Evolutionary conservation across 352 stramenopile species (phyloP), one percentile per base, ranked within the genome.

Genomic region (Halophytophthora batemanensis): DNA sequence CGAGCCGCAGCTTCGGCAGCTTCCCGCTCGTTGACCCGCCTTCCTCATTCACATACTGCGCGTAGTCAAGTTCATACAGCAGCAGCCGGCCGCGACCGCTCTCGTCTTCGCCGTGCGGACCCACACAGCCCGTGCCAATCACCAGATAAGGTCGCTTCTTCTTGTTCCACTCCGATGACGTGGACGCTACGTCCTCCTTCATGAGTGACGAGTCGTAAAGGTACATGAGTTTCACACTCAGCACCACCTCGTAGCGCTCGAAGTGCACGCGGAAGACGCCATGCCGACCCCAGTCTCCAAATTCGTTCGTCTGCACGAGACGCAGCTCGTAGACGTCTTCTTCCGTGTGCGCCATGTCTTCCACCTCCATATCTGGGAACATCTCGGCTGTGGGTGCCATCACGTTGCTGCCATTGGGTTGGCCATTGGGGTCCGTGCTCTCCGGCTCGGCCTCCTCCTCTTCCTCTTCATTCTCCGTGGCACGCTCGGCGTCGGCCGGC

Each of bases 51-150:
- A 88, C 82, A 43, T 95, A 95, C 64, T 95, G 84, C 3, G 84
- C 84, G 50, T 95, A 95, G 45, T 95, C 84, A 11, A 95, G 56
- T 66, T 95, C 83, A 61, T 95, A 96, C 0, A 96, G 65, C 18
- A 96, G 49, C 17, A 96, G 55, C 0, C 86, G 76, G 3, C 86
- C 86, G 19, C 85, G 84, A 0, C 85, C 86, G 55, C 83, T 92
- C 53, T 93, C 82, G 36, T 96, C 86, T 67, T 96, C 86, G 14
- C 86, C 86, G 22, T 94, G 78, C 0, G 85, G 85, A 8, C 80
- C 78, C 1, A 95, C 78, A 57, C 82, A 93, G 3, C 86, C 84
- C 2, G 84, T 95, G 19, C 84, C 84, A 29, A 95, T 70, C 4
- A 93, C 78, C 0, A 95, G 63, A 39, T 88, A 95, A 6, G 84